These are phyloP conservation scores for Rhodotorula paludigena DNA, from an alignment of 768 basidiomycete genomes.

Conservation along the genomic window DNA sequence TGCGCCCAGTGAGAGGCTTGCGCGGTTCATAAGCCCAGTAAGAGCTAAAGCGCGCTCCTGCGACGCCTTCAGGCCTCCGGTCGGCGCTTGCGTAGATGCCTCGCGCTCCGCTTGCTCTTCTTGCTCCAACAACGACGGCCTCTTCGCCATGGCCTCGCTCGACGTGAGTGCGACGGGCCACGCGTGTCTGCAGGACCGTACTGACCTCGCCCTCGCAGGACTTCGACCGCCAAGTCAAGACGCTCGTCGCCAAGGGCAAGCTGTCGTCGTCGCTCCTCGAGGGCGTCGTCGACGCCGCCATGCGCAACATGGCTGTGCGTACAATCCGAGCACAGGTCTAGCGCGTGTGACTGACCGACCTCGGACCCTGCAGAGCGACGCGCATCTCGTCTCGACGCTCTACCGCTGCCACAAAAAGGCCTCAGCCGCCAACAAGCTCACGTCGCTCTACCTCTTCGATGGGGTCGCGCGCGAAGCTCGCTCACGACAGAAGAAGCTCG, in stretches of 20 bases:
- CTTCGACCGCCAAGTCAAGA: slow-evolving; percentile 73
- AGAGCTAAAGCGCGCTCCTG: no score
- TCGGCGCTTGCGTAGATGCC: no score
- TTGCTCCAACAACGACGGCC: background rate
- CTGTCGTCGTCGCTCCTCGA: slow-evolving; percentile 82
- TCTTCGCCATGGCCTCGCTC: slow-evolving; percentile 10
- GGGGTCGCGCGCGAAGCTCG: slow-evolving; percentile 81
- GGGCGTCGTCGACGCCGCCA: slow-evolving; percentile 66
- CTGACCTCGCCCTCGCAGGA: slow-evolving; percentile 52
- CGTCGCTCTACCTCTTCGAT: slow-evolving; percentile 89
- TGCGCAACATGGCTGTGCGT: slow-evolving; percentile 72
- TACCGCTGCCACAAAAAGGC: slow-evolving; percentile 84
- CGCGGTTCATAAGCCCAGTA: no score
- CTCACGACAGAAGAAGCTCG: slow-evolving; percentile 61
- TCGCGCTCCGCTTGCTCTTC: no score
- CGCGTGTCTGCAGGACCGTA: background rate
- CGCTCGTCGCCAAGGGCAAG: slow-evolving; percentile 74
- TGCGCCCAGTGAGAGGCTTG: no score
- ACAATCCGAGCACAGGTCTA: no score
- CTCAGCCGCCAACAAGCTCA: slow-evolving; percentile 63
- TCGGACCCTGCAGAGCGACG: slow-evolving; percentile 60
- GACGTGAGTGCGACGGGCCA: background rate
- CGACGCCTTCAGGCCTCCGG: background rate
- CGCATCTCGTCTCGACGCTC: slow-evolving; percentile 77
- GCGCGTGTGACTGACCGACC: background rate